Base-by-base conservation (phyloP, 2,329 filamentous ascomycete genomes). In the Arthrocladium fulminans region DNA sequence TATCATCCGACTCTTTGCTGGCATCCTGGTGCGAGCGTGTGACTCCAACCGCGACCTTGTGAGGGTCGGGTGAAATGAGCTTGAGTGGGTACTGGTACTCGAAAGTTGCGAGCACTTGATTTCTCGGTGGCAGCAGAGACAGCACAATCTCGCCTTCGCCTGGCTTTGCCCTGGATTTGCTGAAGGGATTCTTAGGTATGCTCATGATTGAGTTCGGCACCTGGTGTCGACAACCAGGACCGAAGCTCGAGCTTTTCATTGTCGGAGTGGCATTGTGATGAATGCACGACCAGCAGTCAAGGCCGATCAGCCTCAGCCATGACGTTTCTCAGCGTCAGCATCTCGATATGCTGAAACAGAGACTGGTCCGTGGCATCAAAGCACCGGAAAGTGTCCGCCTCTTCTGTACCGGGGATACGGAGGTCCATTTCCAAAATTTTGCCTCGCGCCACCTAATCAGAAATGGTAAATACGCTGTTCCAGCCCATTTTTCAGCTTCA, bases 71-170 rank as follows among this genome's bases (percentile, higher is more conserved):
- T 0, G 88, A 84, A 53, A 98, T 86, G 49, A 98, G 77, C 66
- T 98, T 98, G 40, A 98, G 75, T 1, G 92, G 92, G 61, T 97
- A 98, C 64, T 94, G 88, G 64, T 94, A 97, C 29, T 82, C 83
- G 56, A 95, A 78, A 25, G 75, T 79, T 52, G 83, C 79, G 24
- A 95, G 75, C 39, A 81, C 80, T 12, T 86, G 86, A 41, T 77
- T 77, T 22, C 77, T 75, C 25, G 83, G 81, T 29, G 89, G 86
- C 8, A 89, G 74, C 4, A 86, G 70, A 17, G 79, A 79, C 49
- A 88, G 80, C 46, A 88, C 74, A 57, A 96, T 84, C 55, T 74
- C 76, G 52, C 92, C 92, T 61, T 86, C 75, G 49, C 92, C 92
- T 19, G 89, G 79, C 46, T 75, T 73, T 20, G 86, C 85, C 32